Conservation (phyloP, 345 rosid genomes). For the Linum tenue region DNA sequence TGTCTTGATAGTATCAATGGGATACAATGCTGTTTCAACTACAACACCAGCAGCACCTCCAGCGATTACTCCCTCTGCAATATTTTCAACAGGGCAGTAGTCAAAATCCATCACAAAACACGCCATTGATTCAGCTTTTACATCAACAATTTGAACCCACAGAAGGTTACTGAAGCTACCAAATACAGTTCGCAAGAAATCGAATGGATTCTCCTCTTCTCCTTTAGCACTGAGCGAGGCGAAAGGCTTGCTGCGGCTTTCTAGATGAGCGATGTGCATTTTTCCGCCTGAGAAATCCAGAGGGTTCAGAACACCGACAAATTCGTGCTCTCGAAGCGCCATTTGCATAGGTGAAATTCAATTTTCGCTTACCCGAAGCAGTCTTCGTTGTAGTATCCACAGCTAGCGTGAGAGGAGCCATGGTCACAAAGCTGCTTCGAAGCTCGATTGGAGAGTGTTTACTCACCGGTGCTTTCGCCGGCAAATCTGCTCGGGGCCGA, state of each 20-base stretch:
- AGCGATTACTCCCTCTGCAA: constrained; percentile 84
- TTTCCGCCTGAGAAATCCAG: constrained; percentile 9
- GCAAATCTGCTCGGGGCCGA: no score
- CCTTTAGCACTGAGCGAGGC: constrained; percentile 44
- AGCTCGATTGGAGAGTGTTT: no score
- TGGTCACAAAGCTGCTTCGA: not conserved
- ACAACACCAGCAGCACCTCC: constrained; percentile 97
- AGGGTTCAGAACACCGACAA: not conserved
- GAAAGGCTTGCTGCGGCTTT: constrained; percentile 34
- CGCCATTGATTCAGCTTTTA: not conserved
- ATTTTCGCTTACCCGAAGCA: not conserved
- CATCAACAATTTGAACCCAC: not conserved
- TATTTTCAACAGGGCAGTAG: not conserved
- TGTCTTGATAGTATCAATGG: constrained; percentile 89
- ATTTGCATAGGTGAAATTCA: no score
- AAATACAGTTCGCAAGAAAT: constrained; percentile 56
- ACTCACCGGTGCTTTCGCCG: no score
- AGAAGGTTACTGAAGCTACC: constrained; percentile 27
- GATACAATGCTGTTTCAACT: constrained; percentile 88
- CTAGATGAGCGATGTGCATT: constrained; percentile 35
- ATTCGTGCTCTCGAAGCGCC: not conserved
- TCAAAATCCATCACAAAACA: no score
- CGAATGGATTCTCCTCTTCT: constrained; percentile 47
- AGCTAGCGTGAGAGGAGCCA: constrained; percentile 30
- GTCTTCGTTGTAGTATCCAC: constrained; percentile 22